phyloP scores from a whole-genome alignment of 2,329 filamentous ascomycete species.

The Chrysosporium queenslandicum region DNA sequence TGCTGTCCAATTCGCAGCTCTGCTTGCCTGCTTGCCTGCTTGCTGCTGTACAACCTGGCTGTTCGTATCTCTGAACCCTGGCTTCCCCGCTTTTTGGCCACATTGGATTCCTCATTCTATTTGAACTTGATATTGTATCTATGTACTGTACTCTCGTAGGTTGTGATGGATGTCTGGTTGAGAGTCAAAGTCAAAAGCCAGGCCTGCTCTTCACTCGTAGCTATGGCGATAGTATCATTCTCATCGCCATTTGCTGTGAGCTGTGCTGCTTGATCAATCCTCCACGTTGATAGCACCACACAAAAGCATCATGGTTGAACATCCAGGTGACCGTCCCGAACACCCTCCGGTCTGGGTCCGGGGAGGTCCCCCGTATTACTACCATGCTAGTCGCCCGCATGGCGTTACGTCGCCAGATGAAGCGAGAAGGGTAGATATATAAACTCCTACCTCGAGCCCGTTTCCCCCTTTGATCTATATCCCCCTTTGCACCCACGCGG shows the following conservation, averaged over 20 bases:
- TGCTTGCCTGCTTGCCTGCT: too few relatives aligned
- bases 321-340: conserved; percentile 15
- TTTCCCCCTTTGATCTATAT: not conserved
- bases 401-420: not conserved
- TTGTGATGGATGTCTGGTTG: not conserved
- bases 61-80: not conserved
- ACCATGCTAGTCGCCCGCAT: conserved; percentile 8
- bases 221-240: too few relatives aligned
- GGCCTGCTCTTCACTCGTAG: too few relatives aligned
- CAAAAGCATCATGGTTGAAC: not conserved
- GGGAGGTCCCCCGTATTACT: conserved; percentile 17
- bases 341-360: conserved; percentile 18
- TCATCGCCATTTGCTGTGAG: too few relatives aligned
- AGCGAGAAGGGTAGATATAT: conserved; percentile 12
- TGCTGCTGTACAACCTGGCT: too few relatives aligned
- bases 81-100: not conserved
- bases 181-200: not conserved
- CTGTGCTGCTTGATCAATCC: not conserved
- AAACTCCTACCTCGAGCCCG: not conserved
- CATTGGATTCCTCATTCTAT: not conserved
- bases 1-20: too few relatives aligned
- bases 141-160: not conserved
- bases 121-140: not conserved
- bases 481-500: too few relatives aligned
- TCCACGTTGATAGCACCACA: not conserved